Evolutionary conservation across 2,329 filamentous ascomycete genomes (phyloP).

Genomic region (Calonectria hongkongensis): DNA sequence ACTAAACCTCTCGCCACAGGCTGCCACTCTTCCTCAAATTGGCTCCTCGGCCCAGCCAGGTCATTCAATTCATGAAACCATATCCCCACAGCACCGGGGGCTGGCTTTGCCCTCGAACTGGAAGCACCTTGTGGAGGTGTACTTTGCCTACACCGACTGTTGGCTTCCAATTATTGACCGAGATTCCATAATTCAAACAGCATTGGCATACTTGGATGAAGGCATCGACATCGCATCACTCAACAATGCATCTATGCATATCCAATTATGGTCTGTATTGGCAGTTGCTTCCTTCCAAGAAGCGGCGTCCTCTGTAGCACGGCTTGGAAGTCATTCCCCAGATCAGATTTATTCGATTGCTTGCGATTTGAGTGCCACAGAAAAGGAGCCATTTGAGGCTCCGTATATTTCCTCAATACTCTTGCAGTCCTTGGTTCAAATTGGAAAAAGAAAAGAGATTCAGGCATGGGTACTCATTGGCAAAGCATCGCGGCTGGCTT

Average conservation of each 20-base stretch:
- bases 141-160: conserved; percentile 19
- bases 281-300: conserved; percentile 11
- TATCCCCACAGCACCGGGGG: neutral
- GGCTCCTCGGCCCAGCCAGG: neutral
- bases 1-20: too few relatives aligned
- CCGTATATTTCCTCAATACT: conserved; percentile 15
- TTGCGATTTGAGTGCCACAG: neutral
- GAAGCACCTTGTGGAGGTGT: conserved; percentile 12
- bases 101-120: neutral
- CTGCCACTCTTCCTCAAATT: neutral
- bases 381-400: neutral
- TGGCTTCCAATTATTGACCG: conserved; percentile 21
- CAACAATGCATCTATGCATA: neutral
- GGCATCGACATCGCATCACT: neutral
- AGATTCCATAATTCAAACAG: conserved; percentile 5
- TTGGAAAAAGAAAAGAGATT: neutral
- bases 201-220: neutral
- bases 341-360: conserved; percentile 5
- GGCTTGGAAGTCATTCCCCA: neutral
- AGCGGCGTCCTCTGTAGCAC: neutral
- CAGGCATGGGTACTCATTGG: conserved; percentile 19
- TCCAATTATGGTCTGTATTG: conserved; percentile 7
- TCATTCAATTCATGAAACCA: neutral
- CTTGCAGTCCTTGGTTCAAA: neutral
- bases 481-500: neutral